phyloP scores from a whole-genome alignment of 495 filamentous ascomycete genomes.

The Tuber indicum region DNA sequence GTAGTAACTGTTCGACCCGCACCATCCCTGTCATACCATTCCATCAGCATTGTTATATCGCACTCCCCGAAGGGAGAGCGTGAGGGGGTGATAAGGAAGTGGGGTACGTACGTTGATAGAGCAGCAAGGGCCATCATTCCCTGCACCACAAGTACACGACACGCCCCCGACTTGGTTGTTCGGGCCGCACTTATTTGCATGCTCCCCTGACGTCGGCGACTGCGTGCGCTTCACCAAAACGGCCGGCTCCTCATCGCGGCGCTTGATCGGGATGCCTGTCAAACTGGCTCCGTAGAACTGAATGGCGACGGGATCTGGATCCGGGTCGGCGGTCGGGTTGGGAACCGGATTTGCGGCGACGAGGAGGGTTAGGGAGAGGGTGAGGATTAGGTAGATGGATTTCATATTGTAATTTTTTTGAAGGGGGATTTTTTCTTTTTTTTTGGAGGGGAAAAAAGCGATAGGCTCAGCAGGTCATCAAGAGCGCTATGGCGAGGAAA shows the following conservation, averaged over 20 bases:
- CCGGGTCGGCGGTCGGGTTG: conserved; percentile 10
- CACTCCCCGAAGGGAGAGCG: background rate
- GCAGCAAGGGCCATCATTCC: conserved; percentile 24
- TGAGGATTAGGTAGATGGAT: conserved; percentile 1
- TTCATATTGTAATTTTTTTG: conserved; percentile 8
- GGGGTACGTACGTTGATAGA: conserved; percentile 16
- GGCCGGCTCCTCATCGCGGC: background rate
- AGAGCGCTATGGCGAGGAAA: background rate
- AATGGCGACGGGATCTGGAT: conserved; percentile 24
- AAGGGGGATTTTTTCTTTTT: background rate
- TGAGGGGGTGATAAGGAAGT: background rate
- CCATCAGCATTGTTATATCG: background rate
- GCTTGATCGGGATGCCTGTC: conserved; percentile 18
- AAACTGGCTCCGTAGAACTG: conserved; percentile 24
- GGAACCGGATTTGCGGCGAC: conserved; percentile 14
- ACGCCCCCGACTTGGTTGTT: conserved; percentile 8
- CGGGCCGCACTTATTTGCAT: conserved; percentile 21
- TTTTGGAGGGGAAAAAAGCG: background rate
- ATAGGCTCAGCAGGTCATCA: background rate
- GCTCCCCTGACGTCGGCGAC: conserved; percentile 1
- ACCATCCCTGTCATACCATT: conserved; percentile 18
- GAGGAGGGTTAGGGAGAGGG: conserved; percentile 13
- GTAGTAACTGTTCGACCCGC: conserved; percentile 21
- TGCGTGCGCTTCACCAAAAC: conserved; percentile 23
- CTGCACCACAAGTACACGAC: conserved; percentile 15